Base-by-base conservation (phyloP, 352 stramenopile genomes). In the Phytophthora sp. region DNA sequence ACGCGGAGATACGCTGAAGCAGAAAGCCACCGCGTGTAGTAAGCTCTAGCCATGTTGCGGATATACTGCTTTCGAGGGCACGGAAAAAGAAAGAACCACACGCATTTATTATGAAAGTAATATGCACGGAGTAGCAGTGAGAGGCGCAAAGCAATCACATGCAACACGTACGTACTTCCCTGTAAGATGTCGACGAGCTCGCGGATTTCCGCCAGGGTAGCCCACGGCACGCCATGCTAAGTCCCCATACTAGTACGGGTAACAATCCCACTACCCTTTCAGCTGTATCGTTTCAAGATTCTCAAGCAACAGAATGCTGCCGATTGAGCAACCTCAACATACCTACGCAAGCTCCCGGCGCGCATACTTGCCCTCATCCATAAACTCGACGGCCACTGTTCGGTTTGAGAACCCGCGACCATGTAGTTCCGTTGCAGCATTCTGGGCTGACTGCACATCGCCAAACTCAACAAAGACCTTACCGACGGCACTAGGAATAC, bases 391-490 rank as follows among this genome's bases (percentile, higher is more conserved):
- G 20, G 86, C 70, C 1, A 99, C 95, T 18, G 94, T 95, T 60
- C 92, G 92, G 41, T 96, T 92, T 32, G 91, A 94, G 82, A 99
- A 99, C 2, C 94, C 89, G 23, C 95, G 80, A 43, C 95, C 96
- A 31, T 97, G 86, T 37, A 99, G 72, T 58, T 97, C 94, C 10
- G 75, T 82, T 12, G 94, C 84, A 2, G 95, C 96, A 41, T 59
- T 75, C 32, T 87, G 74, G 1, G 95, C 90, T 45, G 90, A 88
- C 28, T 84, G 62, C 12, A 92, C 59, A 65, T 87, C 92, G 9
- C 78, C 83, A 79, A 97, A 99, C 68, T 98, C 92, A 62, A 99
- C 76, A 79, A 98, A 98, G 35, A 98, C 92, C 75, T 92, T 94
- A 46, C 85, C 82, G 15, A 94, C 82, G 12, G 80, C 80, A 49